Evolutionary conservation across 768 basidiomycete species (phyloP), one percentile per base, ranked within the genome.

Genomic region (Phylloporus sp.): DNA sequence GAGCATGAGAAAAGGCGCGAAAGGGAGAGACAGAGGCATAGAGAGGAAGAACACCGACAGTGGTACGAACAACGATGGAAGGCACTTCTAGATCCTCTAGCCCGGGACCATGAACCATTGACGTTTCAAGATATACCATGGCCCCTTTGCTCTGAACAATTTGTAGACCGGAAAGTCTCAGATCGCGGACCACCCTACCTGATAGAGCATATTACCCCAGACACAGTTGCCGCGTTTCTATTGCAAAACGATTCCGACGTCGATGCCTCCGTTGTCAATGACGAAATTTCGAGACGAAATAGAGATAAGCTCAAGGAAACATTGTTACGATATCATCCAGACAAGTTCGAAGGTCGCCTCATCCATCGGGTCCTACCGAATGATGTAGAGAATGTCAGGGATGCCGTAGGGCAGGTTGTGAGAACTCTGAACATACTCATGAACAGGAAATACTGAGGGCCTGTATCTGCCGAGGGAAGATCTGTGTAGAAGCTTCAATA

Each of bases 321-420:
- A 0, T 75, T 88, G 59, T 66, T 88, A 23, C 82, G 86, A 18
- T 90, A 86, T 64, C 88, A 90, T 62, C 88, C 88, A 2, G 88
- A 90, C 67, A 90, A 90, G 64, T 89, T 89, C 48, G 85, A 90
- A 63, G 85, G 88, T 18, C 76, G 88, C 29, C 70, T 89, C 43
- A 80, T 88, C 77, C 63, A 64, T 44, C 72, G 73, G 5, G 73
- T 88, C 6, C 60, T 57, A 38, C 69, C 72, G 28, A 59, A 58
- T 12, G 85, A 90, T 22, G 66, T 60, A 59, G 76, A 75, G 38
- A 62, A 55, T 15, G 83, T 87, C 3, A 70, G 70, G 45, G 81
- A 86, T 55, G 85, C 75, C 0, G 81, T 85, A 18, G 85, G 81
- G 6, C 76, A 78, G 29, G 81, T 91, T 6, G 84, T 76, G 11